Evolutionary conservation across 176 grass and related monocot species (phyloP), one percentile per base, ranked within the genome.

Genomic region (Cocos nucifera): DNA sequence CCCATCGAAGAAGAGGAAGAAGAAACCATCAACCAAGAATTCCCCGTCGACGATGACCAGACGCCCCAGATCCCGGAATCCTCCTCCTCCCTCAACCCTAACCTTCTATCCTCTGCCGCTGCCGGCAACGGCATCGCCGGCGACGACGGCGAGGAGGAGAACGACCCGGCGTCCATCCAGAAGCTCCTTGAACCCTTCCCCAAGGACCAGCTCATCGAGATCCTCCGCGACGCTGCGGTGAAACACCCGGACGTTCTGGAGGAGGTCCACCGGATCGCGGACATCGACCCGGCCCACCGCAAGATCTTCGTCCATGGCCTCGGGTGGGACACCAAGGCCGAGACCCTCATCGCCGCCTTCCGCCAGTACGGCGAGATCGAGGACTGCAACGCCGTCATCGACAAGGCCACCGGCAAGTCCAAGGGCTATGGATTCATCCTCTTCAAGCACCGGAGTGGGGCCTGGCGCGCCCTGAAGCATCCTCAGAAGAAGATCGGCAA

Each of bases 361-460:
- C 25, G 73, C 53, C n/a, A 73, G 51, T 99, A 80, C 26, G 94
- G 94, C 4, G 84, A 99, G 73, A 99, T 99, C 56, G 88, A 99
- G 75, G 94, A 99, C 49, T 78, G 89, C 58, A 89, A 85, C 61
- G 85, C 89, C 26, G 88, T 99, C 66, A 50, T 79, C 3, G 94
- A 99, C 54, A 89, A 86, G 50, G 69, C 27, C 67, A 89, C 94
- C 6, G 82, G 88, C 44, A 99, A 99, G 73, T 99, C 83, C 79
- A 99, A 89, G 73, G 94, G 94, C 19, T 99, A 99, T 52, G 94
- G 94, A 0, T 99, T 99, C 74, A 91, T 99, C 76, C 79, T 99
- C 51, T 99, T 86, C 61, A 78, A 79, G 28, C 78, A 75, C 65
- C 87, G 88, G 6, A 62, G 60, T 0, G 88, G 94, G 17, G 94